These are phyloP conservation scores for Neoarthrinium moseri DNA, from an alignment of 2,329 filamentous ascomycete species.

Conservation along the genomic window DNA sequence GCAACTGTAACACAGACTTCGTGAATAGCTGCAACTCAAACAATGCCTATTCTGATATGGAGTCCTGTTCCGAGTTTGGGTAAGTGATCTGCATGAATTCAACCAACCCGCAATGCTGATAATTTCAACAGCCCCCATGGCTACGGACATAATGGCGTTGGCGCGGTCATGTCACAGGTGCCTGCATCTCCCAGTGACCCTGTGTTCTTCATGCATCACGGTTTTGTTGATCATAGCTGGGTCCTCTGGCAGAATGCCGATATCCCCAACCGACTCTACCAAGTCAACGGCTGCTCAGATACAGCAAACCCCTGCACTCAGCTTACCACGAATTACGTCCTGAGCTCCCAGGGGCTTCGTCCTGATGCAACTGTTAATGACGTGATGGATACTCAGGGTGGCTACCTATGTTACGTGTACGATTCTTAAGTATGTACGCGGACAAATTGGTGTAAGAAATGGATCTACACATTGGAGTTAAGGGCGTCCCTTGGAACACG, in stretches of 20 bases:
- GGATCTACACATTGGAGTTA: no score
- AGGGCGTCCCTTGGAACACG: no score
- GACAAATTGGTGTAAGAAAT: no score
- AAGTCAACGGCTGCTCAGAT: constrained; percentile 25
- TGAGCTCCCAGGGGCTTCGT: constrained; percentile 24
- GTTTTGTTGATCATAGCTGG: constrained; percentile 20
- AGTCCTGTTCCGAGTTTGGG: constrained; percentile 31
- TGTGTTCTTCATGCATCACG: constrained; percentile 25
- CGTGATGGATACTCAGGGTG: constrained; percentile 26
- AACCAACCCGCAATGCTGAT: constrained; percentile 13
- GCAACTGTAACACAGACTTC: constrained; percentile 27
- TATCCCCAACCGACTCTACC: constrained; percentile 12
- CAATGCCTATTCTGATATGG: constrained; percentile 27
- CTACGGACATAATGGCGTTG: constrained; percentile 34
- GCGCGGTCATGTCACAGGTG: constrained; percentile 33
- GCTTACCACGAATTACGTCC: constrained; percentile 22
- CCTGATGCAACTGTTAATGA: constrained; percentile 23
- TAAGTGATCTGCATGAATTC: constrained; percentile 16
- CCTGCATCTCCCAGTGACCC: constrained; percentile 32
- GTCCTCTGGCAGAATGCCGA: constrained; percentile 19
- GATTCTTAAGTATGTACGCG: no score
- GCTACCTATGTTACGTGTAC: constrained; percentile 29
- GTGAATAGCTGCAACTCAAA: constrained; percentile 30
- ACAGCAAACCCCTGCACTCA: constrained; percentile 22
- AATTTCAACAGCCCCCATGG: constrained; percentile 27